phyloP scores from a whole-genome alignment of 1,284 basidiomycete genomes.

The Heterobasidion annosum region DNA sequence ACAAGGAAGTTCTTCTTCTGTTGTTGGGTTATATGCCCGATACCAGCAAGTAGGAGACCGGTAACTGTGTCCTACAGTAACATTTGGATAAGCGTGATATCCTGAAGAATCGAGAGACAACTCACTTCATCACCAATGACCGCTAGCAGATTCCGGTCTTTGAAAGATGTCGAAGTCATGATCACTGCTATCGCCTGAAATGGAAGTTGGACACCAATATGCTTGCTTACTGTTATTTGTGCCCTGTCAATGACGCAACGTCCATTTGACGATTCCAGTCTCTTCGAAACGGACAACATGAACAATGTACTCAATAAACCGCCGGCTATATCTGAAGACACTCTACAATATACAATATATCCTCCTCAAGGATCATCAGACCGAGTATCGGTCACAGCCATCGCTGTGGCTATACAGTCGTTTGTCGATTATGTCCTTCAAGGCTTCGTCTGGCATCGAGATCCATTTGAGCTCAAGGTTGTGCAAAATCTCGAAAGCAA shows the following conservation, averaged over 20 bases:
- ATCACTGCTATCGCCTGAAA: conserved; percentile 1
- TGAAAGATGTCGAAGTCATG: conserved; percentile 46
- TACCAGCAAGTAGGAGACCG: conserved; percentile 84
- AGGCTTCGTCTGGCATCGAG: conserved; percentile 82
- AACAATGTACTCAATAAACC: conserved; percentile 57
- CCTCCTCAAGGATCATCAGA: conserved; percentile 42
- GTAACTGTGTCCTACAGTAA: conserved; percentile 82
- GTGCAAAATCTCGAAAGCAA: conserved; percentile 34
- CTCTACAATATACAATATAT: conserved; percentile 69
- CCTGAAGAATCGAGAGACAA: not conserved
- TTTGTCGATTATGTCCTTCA: conserved; percentile 53
- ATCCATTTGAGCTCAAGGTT: conserved; percentile 77
- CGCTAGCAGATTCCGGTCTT: conserved; percentile 82
- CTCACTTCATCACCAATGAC: conserved; percentile 93
- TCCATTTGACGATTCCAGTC: not conserved
- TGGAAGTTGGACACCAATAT: not conserved
- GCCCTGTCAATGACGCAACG: not conserved
- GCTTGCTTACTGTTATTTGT: not conserved
- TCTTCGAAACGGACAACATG: not conserved
- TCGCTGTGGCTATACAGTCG: conserved; percentile 60
- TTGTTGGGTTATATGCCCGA: conserved; percentile 81
- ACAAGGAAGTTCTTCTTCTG: conserved; percentile 96
- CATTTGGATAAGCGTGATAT: not conserved
- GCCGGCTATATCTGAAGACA: conserved; percentile 78
- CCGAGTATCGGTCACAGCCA: conserved; percentile 52